These are phyloP conservation scores for Termitomyces sp. DNA, from an alignment of 768 basidiomycete species.

Conservation along the genomic window DNA sequence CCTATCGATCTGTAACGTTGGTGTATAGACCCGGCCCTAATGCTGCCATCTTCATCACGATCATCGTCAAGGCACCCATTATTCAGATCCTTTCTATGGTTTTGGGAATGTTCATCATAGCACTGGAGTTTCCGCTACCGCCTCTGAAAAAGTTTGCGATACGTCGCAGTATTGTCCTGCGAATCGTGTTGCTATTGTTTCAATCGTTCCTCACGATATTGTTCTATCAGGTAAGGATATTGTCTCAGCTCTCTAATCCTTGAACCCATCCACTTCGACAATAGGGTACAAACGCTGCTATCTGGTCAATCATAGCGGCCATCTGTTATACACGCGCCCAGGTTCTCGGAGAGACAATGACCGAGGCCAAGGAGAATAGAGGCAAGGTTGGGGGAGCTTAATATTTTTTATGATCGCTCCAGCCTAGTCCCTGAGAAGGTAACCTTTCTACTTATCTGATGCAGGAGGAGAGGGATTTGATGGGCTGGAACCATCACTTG, in stretches of 20 bases:
- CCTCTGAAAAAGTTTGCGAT: conserved; percentile 51
- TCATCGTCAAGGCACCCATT: conserved; percentile 79
- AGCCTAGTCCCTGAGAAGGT: neutral
- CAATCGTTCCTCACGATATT: conserved; percentile 63
- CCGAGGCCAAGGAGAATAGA: conserved; percentile 61
- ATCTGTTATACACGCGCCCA: conserved; percentile 67
- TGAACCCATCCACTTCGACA: neutral
- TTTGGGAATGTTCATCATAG: conserved; percentile 56
- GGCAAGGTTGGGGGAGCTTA: conserved; percentile 58
- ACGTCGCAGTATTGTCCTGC: conserved; percentile 63
- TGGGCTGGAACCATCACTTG: conserved; percentile 28
- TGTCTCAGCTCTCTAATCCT: neutral
- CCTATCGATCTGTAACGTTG: neutral
- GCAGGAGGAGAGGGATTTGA: conserved; percentile 4
- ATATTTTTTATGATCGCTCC: conserved; percentile 19
- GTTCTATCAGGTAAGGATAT: conserved; percentile 68
- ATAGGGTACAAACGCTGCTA: conserved; percentile 80
- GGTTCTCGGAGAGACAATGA: conserved; percentile 66
- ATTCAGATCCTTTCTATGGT: conserved; percentile 69
- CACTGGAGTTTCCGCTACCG: conserved; percentile 73
- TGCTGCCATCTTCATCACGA: conserved; percentile 59
- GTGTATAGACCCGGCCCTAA: conserved; percentile 54
- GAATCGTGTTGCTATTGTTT: conserved; percentile 61
- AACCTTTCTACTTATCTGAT: neutral
- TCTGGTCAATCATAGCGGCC: conserved; percentile 77